Evolutionary conservation across 1,284 basidiomycete species (phyloP).

Genomic region (Leccinum pseudoinsigne): DNA sequence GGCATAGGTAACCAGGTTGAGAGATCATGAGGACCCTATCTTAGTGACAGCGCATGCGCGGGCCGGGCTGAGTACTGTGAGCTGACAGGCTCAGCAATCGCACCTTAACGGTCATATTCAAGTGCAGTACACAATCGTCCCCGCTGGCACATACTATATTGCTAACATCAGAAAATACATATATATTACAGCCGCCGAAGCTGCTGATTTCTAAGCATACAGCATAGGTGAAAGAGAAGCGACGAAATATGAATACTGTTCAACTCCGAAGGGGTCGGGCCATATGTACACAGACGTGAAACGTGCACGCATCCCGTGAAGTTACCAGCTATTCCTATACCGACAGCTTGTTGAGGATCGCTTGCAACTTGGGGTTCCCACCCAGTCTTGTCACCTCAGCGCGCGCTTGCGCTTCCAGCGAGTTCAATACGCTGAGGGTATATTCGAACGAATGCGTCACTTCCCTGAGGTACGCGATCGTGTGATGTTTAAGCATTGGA

Average conservation of each 20-base stretch:
- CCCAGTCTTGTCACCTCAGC: slow-evolving; percentile 27
- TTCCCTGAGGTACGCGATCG: slow-evolving; percentile 73
- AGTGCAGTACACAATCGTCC: not conserved
- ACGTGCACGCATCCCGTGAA: not conserved
- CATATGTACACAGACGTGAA: not conserved
- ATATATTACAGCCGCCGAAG: not conserved
- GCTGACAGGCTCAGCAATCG: not conserved
- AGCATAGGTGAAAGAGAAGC: not conserved
- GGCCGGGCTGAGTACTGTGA: not conserved
- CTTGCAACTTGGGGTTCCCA: slow-evolving; percentile 26
- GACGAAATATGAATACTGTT: not conserved
- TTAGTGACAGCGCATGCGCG: not conserved
- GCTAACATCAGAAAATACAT: not conserved
- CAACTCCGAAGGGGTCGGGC: not conserved
- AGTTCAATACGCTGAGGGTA: slow-evolving; percentile 55
- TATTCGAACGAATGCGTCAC: slow-evolving; percentile 74
- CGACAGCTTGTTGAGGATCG: slow-evolving; percentile 23
- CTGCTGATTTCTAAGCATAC: not conserved
- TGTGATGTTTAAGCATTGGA: slow-evolving; percentile 73
- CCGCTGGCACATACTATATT: not conserved
- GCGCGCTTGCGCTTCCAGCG: slow-evolving; percentile 51
- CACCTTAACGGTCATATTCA: not conserved
- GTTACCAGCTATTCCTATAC: slow-evolving; percentile 3
- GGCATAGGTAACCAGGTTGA: not conserved
- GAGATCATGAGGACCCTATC: not conserved